These are phyloP conservation scores for Suhomyces yuchorum DNA, from an alignment of 1,139 yeast genomes.

Conservation along the genomic window DNA sequence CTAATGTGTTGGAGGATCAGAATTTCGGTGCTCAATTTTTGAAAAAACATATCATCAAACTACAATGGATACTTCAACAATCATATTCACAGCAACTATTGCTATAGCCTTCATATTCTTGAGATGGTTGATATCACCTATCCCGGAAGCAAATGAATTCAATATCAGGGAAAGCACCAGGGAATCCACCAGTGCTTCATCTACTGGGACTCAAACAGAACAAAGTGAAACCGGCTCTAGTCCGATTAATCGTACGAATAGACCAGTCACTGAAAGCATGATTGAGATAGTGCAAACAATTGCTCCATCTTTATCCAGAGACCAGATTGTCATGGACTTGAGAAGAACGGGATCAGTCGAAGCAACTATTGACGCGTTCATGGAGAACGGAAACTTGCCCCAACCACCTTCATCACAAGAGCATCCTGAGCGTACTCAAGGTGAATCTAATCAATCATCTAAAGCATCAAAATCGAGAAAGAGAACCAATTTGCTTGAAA, in stretches of 20 bases:
- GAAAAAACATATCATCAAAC: too few relatives aligned
- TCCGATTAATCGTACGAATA: constrained; percentile 37
- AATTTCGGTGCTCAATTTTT: too few relatives aligned
- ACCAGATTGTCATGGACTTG: constrained; percentile 68
- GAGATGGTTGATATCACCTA: constrained; percentile 63
- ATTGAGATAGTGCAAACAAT: constrained; percentile 81
- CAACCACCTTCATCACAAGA: constrained; percentile 51
- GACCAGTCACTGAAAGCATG: constrained; percentile 78
- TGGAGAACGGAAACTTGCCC: constrained; percentile 67
- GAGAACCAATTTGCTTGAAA: constrained; percentile 36
- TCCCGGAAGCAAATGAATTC: constrained; percentile 41
- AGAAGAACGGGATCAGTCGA: constrained; percentile 79
- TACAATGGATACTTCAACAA: constrained; percentile 55
- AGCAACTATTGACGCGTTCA: constrained; percentile 68
- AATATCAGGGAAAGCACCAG: constrained; percentile 19
- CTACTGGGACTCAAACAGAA: constrained; percentile 18
- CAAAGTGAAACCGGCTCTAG: constrained; percentile 21
- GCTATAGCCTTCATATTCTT: constrained; percentile 56
- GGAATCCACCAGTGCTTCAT: constrained; percentile 12
- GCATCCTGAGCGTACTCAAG: not conserved
- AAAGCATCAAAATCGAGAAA: not conserved
- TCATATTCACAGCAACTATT: constrained; percentile 51
- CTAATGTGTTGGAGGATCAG: too few relatives aligned
- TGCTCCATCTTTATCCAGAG: constrained; percentile 71
- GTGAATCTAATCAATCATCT: not conserved